These are phyloP conservation scores for Pythium myriotylum DNA, from an alignment of 352 stramenopile species.

Conservation along the genomic window DNA sequence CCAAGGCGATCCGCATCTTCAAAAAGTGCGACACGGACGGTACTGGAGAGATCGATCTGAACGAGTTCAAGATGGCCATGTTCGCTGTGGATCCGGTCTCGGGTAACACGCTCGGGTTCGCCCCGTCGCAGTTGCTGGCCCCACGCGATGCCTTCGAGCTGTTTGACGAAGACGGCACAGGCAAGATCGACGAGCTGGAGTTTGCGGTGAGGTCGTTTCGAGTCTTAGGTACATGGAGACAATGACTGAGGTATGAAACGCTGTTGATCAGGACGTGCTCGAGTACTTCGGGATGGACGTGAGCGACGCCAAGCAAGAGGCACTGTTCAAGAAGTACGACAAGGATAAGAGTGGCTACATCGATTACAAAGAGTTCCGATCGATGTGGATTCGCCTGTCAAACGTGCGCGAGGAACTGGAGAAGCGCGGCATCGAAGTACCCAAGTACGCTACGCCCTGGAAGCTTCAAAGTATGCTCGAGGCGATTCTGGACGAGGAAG, in stretches of 20 bases:
- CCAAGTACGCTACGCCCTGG: slow-evolving; percentile 79
- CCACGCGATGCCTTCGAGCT: slow-evolving; percentile 92
- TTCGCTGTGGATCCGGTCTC: slow-evolving; percentile 90
- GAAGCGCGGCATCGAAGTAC: slow-evolving; percentile 87
- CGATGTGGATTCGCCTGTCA: slow-evolving; percentile 87
- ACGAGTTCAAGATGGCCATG: slow-evolving; percentile 94
- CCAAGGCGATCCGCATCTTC: slow-evolving; percentile 92
- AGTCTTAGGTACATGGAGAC: too few species aligned
- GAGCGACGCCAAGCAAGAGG: slow-evolving; percentile 90
- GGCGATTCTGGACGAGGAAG: slow-evolving; percentile 90
- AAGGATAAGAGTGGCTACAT: slow-evolving; percentile 91
- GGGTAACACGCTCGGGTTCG: slow-evolving; percentile 79
- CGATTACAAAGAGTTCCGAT: slow-evolving; percentile 94
- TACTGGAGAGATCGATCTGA: slow-evolving; percentile 90
- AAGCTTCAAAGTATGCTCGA: slow-evolving; percentile 89
- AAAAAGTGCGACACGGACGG: slow-evolving; percentile 89
- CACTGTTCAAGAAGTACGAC: slow-evolving; percentile 93
- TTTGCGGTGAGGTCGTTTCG: slow-evolving; percentile 90
- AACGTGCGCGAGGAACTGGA: slow-evolving; percentile 84
- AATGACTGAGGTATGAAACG: too few species aligned
- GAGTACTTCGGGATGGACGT: slow-evolving; percentile 92
- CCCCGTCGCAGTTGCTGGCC: slow-evolving; percentile 76
- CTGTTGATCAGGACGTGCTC: slow-evolving; percentile 71
- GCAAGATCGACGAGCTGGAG: slow-evolving; percentile 92
- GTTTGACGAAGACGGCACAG: slow-evolving; percentile 89